These are phyloP conservation scores for Wickerhamomyces sp. DNA, from an alignment of 1,139 yeast species.

Conservation along the genomic window DNA sequence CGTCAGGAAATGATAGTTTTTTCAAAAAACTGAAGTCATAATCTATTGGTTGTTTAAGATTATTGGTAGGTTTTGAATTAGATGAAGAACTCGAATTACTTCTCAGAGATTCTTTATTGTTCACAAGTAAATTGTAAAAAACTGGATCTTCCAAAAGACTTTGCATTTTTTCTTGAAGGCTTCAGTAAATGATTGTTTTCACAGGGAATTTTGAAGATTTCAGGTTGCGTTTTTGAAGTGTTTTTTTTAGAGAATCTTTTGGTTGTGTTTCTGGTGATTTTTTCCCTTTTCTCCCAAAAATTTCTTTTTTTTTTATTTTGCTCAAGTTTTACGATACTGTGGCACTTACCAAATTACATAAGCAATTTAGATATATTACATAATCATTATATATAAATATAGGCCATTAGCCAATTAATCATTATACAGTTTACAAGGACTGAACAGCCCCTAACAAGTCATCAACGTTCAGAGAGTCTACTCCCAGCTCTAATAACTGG, in stretches of 20 bases:
- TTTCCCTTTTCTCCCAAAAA: not conserved
- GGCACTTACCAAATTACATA: not conserved
- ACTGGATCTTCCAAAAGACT: constrained; percentile 15
- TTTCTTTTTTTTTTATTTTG: not conserved
- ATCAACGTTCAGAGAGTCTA: constrained; percentile 44
- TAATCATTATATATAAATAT: no score
- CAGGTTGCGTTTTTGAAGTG: no score
- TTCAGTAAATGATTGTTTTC: not conserved
- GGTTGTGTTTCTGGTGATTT: not conserved
- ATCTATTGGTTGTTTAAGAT: no score
- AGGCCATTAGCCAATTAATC: no score
- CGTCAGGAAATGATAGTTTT: constrained; percentile 8
- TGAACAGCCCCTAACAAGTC: constrained; percentile 29
- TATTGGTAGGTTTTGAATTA: not conserved
- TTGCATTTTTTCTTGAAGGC: constrained; percentile 7
- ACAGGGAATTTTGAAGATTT: no score
- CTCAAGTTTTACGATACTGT: not conserved
- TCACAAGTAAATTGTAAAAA: constrained; percentile 12
- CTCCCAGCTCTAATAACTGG: constrained; percentile 30
- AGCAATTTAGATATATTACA: no score
- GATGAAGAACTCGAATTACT: not conserved
- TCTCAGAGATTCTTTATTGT: constrained; percentile 9
- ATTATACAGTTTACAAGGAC: not conserved
- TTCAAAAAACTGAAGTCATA: constrained; percentile 11
- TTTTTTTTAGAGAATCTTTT: not conserved